These are phyloP conservation scores for Calonectria hawksworthii DNA, from an alignment of 2,329 filamentous ascomycete species.

Conservation along the genomic window DNA sequence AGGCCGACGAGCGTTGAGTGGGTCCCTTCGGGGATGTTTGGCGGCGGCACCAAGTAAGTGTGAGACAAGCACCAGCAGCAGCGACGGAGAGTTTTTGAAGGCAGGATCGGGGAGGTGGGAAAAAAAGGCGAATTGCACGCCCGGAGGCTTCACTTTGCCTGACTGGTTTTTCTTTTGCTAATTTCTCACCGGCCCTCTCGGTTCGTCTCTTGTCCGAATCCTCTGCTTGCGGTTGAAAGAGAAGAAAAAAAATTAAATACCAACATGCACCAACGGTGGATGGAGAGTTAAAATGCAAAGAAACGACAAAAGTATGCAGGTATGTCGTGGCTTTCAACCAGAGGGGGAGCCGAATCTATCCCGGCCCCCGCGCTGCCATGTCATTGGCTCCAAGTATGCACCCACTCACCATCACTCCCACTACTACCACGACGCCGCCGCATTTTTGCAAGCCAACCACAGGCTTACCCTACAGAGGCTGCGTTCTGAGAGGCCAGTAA, in stretches of 20 bases:
- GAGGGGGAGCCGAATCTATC: slow-evolving; percentile 50
- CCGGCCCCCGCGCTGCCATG: slow-evolving; percentile 36
- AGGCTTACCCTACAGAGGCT: slow-evolving; percentile 13
- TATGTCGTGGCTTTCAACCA: slow-evolving; percentile 64
- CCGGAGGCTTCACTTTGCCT: background rate
- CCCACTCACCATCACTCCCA: slow-evolving; percentile 11
- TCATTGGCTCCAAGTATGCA: slow-evolving; percentile 35
- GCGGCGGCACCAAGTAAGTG: slow-evolving; percentile 22
- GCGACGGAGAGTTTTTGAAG: slow-evolving; percentile 15
- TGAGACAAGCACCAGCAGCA: slow-evolving; percentile 10
- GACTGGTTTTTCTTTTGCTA: background rate
- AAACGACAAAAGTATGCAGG: slow-evolving; percentile 51
- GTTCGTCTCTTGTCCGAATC: background rate
- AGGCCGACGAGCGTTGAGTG: slow-evolving; percentile 20
- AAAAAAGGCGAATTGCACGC: background rate
- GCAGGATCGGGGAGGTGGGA: background rate
- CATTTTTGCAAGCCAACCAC: background rate
- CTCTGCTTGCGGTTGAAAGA: background rate
- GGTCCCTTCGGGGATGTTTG: slow-evolving; percentile 22
- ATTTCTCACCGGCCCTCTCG: background rate
- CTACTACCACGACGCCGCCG: slow-evolving; percentile 8
- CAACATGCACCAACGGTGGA: slow-evolving; percentile 3
- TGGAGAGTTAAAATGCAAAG: slow-evolving; percentile 22
- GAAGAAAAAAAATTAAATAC: background rate
- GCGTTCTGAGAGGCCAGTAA: background rate